Evolutionary conservation across 495 filamentous ascomycete genomes (phyloP).

Genomic region (Glutinoglossum americanum): DNA sequence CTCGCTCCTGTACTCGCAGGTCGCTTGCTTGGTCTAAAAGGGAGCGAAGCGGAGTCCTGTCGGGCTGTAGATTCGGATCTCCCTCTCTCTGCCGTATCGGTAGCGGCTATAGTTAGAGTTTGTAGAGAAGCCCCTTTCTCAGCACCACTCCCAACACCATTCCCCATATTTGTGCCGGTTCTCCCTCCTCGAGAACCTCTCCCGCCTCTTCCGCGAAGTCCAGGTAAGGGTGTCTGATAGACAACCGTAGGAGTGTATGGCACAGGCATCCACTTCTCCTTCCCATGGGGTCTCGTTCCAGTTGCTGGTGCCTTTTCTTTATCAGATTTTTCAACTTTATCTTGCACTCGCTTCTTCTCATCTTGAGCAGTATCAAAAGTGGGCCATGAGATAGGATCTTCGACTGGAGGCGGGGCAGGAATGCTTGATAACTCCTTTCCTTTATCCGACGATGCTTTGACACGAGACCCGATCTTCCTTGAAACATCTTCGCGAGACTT

Average conservation of each 20-base stretch:
- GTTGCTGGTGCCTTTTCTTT: constrained; percentile 30
- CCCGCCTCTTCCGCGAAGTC: constrained; percentile 37
- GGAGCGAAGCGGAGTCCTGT: neutral
- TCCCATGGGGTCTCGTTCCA: constrained; percentile 29
- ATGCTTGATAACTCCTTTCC: constrained; percentile 22
- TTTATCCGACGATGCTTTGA: constrained; percentile 26
- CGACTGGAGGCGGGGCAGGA: constrained; percentile 38
- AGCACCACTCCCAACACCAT: neutral
- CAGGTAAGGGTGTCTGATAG: constrained; percentile 62
- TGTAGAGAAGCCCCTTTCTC: neutral
- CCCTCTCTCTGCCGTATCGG: neutral
- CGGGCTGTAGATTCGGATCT: neutral
- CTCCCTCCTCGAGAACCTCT: constrained; percentile 28
- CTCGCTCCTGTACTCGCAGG: neutral
- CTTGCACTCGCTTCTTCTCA: constrained; percentile 46
- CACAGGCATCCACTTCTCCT: constrained; percentile 53
- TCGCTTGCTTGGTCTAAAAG: neutral
- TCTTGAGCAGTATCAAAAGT: constrained; percentile 64
- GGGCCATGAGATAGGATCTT: constrained; percentile 66
- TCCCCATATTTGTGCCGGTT: constrained; percentile 7
- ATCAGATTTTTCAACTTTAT: constrained; percentile 41
- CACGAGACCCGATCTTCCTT: constrained; percentile 16
- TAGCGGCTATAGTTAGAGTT: neutral
- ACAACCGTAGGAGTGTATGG: constrained; percentile 54
- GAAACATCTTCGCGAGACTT: constrained; percentile 24